These are phyloP conservation scores for Aphanocladium album DNA, from an alignment of 2,329 filamentous ascomycete species.

Conservation along the genomic window DNA sequence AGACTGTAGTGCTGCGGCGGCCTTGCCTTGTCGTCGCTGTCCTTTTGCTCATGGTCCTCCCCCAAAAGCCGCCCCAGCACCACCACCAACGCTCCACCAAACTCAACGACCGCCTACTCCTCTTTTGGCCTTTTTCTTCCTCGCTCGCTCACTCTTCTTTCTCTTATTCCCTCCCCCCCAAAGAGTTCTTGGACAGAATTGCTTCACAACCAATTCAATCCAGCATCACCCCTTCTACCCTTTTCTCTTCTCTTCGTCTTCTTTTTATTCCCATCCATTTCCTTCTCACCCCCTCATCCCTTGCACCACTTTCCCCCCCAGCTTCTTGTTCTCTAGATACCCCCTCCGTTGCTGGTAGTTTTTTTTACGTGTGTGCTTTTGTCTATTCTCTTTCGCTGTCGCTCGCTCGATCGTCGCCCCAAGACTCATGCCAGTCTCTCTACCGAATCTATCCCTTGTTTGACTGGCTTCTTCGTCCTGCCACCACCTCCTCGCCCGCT, in stretches of 20 bases:
- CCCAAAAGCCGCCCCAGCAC: too few relatives aligned
- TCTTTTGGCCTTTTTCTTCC: not conserved
- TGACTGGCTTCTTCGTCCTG: not conserved
- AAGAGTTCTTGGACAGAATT: slow-evolving; percentile 22
- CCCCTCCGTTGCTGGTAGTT: slow-evolving; percentile 1
- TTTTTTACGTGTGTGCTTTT: not conserved
- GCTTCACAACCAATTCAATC: slow-evolving; percentile 22
- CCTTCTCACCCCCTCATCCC: slow-evolving; percentile 17
- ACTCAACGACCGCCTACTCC: not conserved
- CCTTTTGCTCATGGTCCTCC: not conserved
- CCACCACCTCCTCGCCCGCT: not conserved
- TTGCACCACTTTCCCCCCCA: slow-evolving; percentile 17
- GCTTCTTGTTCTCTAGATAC: slow-evolving; percentile 9
- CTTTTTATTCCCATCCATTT: slow-evolving; percentile 10
- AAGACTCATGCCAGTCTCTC: not conserved
- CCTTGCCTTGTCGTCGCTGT: not conserved
- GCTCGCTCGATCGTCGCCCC: slow-evolving; percentile 2
- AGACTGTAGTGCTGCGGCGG: not conserved
- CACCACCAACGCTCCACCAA: slow-evolving; percentile 8
- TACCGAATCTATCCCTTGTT: not conserved
- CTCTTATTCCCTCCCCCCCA: slow-evolving; percentile 20
- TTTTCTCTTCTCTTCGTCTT: slow-evolving; percentile 17
- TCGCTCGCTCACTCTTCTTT: slow-evolving; percentile 16
- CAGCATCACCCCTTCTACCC: slow-evolving; percentile 17
- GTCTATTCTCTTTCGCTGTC: slow-evolving; percentile 3